Evolutionary conservation across 2,329 filamentous ascomycete species (phyloP), one percentile per base, ranked within the genome.

Genomic region (Saccharata proteae): DNA sequence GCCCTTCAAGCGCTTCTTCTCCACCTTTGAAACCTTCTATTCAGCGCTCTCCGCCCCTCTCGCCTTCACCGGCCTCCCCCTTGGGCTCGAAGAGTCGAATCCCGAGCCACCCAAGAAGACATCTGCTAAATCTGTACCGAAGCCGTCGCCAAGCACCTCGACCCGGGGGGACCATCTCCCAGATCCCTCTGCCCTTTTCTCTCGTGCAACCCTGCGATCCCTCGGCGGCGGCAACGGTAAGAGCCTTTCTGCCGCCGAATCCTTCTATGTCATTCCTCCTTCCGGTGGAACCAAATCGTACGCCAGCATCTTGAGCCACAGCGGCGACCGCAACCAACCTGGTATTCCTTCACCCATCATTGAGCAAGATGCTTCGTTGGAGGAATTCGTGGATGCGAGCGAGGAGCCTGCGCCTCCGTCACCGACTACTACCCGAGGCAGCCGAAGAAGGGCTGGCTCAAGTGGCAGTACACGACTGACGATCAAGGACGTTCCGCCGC

Each of bases 241-340:
- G 6, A 8, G 13, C 8, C n/a, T n/a, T n/a, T n/a, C n/a, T n/a
- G 23, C 28, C 23, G 54, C 54, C 23, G 54, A 57, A 37, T 53
- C 48, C 35, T 98, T 98, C 60, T 96, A 94, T 52, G 80, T 96
- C 1, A 90, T 98, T 1, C 90, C 88, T 4, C 81, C 82, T 0
- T 84, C 81, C 12, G 88, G 90, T 4, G 85, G 88, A 40, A 94
- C 85, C 3, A 79, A 86, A 38, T 90, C 85, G 0, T 98, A 96
- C 49, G 86, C 90, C 26, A 85, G 80, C 39, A 94, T 98, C 31
- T 63, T 93, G 13, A 29, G 28, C 9, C 30, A 33, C 59, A 6
- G 57, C 62, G 33, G 25, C 33, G 43, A 53, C 37, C 38, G 55
- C 47, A 47, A 44, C 23, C 46, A 44, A 36, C 39, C 43, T 5